Conservation (phyloP, 129 eudicot genomes). For the Chrysanthemum makinoi region DNA sequence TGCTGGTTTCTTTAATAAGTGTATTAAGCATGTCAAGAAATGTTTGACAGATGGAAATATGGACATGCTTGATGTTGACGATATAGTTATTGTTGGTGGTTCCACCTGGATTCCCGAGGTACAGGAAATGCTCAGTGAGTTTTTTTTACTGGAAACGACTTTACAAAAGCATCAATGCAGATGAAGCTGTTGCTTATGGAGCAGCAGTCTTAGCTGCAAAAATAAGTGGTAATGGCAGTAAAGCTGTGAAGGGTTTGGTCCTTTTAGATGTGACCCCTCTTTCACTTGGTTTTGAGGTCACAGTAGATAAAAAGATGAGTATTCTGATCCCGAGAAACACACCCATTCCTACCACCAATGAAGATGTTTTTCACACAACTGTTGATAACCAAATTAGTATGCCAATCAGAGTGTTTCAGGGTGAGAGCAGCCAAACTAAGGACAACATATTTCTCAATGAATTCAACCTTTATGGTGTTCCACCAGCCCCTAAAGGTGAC, state of each 20-base stretch:
- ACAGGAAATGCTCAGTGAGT: constrained; percentile 1
- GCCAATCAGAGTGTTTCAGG: background rate
- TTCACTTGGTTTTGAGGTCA: background rate
- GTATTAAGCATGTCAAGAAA: background rate
- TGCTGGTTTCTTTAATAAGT: background rate
- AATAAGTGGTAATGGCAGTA: background rate
- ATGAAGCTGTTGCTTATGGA: constrained; percentile 14
- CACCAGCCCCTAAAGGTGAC: background rate
- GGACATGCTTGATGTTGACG: constrained; percentile 5
- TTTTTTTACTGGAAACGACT: constrained; percentile 4
- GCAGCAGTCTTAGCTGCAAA: constrained; percentile 14
- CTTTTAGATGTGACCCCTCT: constrained; percentile 12
- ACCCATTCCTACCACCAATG: constrained; percentile 2
- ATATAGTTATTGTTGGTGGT: constrained; percentile 14
- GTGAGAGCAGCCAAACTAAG: background rate
- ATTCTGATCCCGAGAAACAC: constrained; percentile 8
- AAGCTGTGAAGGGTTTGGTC: background rate
- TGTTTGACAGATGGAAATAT: constrained; percentile 7
- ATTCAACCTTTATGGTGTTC: background rate
- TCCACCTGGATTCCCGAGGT: constrained; percentile 3
- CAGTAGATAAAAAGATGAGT: background rate
- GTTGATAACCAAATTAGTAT: background rate
- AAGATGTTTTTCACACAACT: background rate
- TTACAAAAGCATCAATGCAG: background rate
- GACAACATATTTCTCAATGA: constrained; percentile 1